Evolutionary conservation across 176 grass and related monocot genomes (phyloP).

Genomic region (Musa acuminata): DNA sequence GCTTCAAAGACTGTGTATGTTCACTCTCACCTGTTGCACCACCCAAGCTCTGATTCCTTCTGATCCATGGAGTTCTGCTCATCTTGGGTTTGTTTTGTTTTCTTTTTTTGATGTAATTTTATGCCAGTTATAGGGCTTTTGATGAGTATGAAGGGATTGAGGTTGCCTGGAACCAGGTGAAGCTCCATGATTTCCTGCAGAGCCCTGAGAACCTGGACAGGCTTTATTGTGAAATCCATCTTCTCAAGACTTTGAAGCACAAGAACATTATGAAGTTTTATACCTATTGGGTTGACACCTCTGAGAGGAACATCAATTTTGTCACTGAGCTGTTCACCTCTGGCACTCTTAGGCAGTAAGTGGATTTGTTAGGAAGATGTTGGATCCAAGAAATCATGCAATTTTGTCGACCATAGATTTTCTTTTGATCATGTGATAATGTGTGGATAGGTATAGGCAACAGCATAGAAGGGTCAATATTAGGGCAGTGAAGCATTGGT

Average conservation of each 20-base stretch:
- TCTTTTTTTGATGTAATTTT: neutral
- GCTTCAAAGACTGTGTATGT: slow-evolving; percentile 97
- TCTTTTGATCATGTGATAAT: slow-evolving; percentile 18
- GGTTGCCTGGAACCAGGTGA: slow-evolving; percentile 98
- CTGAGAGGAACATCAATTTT: slow-evolving; percentile 89
- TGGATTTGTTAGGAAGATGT: neutral
- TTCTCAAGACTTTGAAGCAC: slow-evolving; percentile 91
- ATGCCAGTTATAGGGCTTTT: slow-evolving; percentile 69
- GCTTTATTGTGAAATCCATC: slow-evolving; percentile 98
- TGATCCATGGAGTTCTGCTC: neutral
- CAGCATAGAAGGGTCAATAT: slow-evolving; percentile 63
- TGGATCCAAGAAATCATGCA: neutral
- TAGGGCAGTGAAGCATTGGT: slow-evolving; percentile 94
- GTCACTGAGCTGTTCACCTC: slow-evolving; percentile 99
- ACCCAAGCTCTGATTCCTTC: neutral
- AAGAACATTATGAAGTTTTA: slow-evolving; percentile 96
- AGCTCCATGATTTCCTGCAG: slow-evolving; percentile 82
- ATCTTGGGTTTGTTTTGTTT: neutral
- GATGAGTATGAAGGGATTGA: slow-evolving; percentile 95
- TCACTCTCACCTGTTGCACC: neutral
- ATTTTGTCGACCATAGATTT: neutral
- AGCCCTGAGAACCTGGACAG: slow-evolving; percentile 74
- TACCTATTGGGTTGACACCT: slow-evolving; percentile 82
- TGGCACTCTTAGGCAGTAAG: slow-evolving; percentile 92
- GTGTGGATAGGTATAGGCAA: slow-evolving; percentile 59